phyloP scores from a whole-genome alignment of 2,329 filamentous ascomycete species.

The Fusarium domesticum region DNA sequence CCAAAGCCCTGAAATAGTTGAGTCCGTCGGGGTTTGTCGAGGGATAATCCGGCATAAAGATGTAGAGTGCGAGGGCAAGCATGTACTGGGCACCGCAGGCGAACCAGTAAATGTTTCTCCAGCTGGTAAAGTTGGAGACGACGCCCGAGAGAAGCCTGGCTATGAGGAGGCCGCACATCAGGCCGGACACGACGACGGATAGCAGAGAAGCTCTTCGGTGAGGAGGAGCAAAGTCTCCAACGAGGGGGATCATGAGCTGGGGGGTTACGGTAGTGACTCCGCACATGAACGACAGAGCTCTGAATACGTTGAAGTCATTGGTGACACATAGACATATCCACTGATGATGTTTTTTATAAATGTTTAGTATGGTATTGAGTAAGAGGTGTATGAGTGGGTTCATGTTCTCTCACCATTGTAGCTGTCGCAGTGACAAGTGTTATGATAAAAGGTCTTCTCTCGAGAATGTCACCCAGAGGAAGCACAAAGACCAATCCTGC shows the following conservation, averaged over 20 bases:
- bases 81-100: slow-evolving; percentile 67
- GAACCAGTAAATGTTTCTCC: slow-evolving; percentile 79
- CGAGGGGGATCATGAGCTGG: slow-evolving; percentile 74
- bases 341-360: slow-evolving; percentile 32
- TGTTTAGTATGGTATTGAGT: too few species aligned
- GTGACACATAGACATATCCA: slow-evolving; percentile 73
- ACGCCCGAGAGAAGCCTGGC: slow-evolving; percentile 74
- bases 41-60: slow-evolving; percentile 80
- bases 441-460: slow-evolving; percentile 67
- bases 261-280: slow-evolving; percentile 80
- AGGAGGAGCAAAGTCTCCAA: slow-evolving; percentile 72
- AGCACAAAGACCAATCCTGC: slow-evolving; percentile 70
- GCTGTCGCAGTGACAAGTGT: slow-evolving; percentile 65
- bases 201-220: slow-evolving; percentile 66
- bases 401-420: slow-evolving; percentile 61
- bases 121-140: slow-evolving; percentile 68
- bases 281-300: slow-evolving; percentile 67
- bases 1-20: slow-evolving; percentile 64
- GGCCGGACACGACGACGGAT: slow-evolving; percentile 70
- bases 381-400: too few species aligned
- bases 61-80: slow-evolving; percentile 62
- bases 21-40: slow-evolving; percentile 64
- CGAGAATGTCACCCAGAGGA: slow-evolving; percentile 69
- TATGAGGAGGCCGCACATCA: slow-evolving; percentile 72
- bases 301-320: slow-evolving; percentile 60